Percentiles rank a stretch among this genome's conserved stretches.
phyloP scores from a whole-genome alignment of 768 basidiomycete genomes.

The Chalciporus sphaerocephalus region DNA sequence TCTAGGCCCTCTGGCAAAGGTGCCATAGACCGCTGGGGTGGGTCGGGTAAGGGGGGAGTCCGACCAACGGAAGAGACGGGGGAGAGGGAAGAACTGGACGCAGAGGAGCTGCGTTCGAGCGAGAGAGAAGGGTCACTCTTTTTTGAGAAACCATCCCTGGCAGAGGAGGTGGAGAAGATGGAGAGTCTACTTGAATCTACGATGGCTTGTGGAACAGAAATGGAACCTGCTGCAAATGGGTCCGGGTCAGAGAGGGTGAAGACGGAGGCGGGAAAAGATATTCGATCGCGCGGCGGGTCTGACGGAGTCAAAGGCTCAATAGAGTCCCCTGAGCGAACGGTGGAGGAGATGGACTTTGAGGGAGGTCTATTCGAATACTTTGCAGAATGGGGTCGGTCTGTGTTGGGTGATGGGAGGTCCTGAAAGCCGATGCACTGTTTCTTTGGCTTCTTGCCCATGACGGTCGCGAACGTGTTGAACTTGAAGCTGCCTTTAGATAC shows the following conservation, averaged over 20 bases:
- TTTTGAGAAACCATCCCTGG: conserved; percentile 41
- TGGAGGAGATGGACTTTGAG: conserved; percentile 55
- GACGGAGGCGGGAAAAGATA: conserved; percentile 42
- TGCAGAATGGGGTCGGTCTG: conserved; percentile 19
- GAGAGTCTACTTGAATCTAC: conserved; percentile 49
- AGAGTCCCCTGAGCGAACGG: conserved; percentile 48
- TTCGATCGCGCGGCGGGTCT: conserved; percentile 34
- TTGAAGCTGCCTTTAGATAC: conserved; percentile 33
- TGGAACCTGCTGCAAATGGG: conserved; percentile 55
- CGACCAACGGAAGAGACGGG: conserved; percentile 18
- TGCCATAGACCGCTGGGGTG: conserved; percentile 3
- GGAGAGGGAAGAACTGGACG: conserved; percentile 56
- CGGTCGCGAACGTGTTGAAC: conserved; percentile 55
- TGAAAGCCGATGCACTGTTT: conserved; percentile 54
- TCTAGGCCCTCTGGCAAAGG: neutral
- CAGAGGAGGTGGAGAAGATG: conserved; percentile 49
- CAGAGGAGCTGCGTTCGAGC: conserved; percentile 48
- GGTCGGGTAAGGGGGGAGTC: neutral
- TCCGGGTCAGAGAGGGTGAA: conserved; percentile 60
- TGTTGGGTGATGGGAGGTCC: conserved; percentile 28
- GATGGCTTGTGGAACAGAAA: conserved; percentile 37
- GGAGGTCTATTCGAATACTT: conserved; percentile 39
- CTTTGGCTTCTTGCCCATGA: conserved; percentile 62
- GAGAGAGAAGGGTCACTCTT: conserved; percentile 31
- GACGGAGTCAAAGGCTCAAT: conserved; percentile 51